Evolutionary conservation across 768 basidiomycete species (phyloP).

Genomic region (Collybia sordida): DNA sequence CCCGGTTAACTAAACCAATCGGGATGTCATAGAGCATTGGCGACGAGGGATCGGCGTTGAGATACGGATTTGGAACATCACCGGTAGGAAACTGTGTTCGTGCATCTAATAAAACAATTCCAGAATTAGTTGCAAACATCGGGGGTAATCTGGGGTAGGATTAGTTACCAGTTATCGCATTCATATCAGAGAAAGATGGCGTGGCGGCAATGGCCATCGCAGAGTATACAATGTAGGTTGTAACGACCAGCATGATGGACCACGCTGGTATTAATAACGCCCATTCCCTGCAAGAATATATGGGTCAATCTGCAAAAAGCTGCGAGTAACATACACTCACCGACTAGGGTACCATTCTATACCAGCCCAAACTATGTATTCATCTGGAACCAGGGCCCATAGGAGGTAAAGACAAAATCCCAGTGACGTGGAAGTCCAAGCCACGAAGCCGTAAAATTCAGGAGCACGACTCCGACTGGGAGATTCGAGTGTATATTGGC

Average conservation of each 20-base stretch:
- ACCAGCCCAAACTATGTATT: conserved; percentile 62
- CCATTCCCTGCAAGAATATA: conserved; percentile 67
- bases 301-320: neutral
- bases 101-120: conserved; percentile 44
- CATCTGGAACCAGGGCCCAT: conserved; percentile 81
- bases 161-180: conserved; percentile 63
- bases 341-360: conserved; percentile 88
- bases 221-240: conserved; percentile 78
- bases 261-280: conserved; percentile 79
- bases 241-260: conserved; percentile 64
- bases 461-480: conserved; percentile 58
- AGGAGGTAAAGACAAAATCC: conserved; percentile 69
- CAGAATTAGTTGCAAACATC: conserved; percentile 9
- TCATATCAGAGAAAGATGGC: conserved; percentile 66
- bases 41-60: conserved; percentile 39
- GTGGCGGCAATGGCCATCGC: conserved; percentile 71
- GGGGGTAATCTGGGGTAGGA: too few relatives aligned
- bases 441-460: conserved; percentile 91
- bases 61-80: conserved; percentile 43
- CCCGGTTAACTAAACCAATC: conserved; percentile 75
- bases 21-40: conserved; percentile 83
- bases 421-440: conserved; percentile 76
- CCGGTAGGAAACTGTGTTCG: conserved; percentile 49
- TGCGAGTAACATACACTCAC: conserved; percentile 34
- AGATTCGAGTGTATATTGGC: neutral